Evolutionary conservation across 2,329 filamentous ascomycete species (phyloP), one percentile per base, ranked within the genome.

Genomic region (Trichoderma oligosporum): DNA sequence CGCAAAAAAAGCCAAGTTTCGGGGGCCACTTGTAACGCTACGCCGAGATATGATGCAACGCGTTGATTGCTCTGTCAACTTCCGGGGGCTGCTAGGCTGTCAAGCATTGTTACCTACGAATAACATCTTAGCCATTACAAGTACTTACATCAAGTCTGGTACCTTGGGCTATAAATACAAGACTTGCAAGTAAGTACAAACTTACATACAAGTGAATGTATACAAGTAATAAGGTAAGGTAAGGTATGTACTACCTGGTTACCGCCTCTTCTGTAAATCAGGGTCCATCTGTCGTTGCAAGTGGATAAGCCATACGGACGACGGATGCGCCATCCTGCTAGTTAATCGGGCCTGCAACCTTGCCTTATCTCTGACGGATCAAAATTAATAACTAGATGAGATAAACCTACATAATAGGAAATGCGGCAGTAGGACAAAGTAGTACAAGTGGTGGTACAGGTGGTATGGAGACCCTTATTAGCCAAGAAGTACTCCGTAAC

Each of bases 281-380:
- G 56, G 56, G 56, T 58, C 56, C 56, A 49, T 24, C 29, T 41
- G 33, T 33, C 29, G 39, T 44, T 27, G 18, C 20, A 7, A 20
- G 53, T 48, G 35, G 36, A 18, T 25, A 56, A 35, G 42, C 44
- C 44, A 24, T 49, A 39, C 45, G 47, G 52, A 24, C 25, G 46
- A 39, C 45, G 47, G 52, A 24, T 38, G 46, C 45, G 56, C 56
- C 42, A 33, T 57, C 42, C 38, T 58, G 55, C 55, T 51, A 57
- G 56, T 53, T 31, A 58, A 58, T 58, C 56, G 56, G 56, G 47
- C 56, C 56, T 58, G 56, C 36, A 58, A 35, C 56, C 56, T 31
- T 25, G 56, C n/a, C 56, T 58, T 58, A 58, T 58, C 56, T 52
- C 39, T 58, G 56, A 58, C 56, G 56, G 56, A 58, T 52, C 56